Evolutionary conservation across 2,329 filamentous ascomycete genomes (phyloP).

Genomic region (Apiospora sp.): DNA sequence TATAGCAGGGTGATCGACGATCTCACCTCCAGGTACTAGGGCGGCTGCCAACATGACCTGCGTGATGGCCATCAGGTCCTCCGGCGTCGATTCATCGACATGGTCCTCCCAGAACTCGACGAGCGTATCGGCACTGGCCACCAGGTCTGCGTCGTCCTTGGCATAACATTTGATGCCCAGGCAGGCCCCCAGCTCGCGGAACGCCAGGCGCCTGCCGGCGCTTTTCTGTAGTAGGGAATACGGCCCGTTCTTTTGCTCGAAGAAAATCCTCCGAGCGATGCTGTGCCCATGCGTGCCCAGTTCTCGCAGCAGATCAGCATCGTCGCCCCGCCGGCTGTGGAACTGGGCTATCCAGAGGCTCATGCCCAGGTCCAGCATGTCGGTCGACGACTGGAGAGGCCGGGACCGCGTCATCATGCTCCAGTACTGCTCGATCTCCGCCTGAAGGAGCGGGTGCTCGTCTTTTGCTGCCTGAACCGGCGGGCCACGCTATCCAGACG

Average conservation of each 20-base stretch:
- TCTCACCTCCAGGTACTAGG: conserved; percentile 61
- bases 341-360: conserved; percentile 64
- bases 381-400: conserved; percentile 52
- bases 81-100: conserved; percentile 37
- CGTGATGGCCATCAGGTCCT: conserved; percentile 61
- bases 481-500: conserved; percentile 54
- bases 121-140: conserved; percentile 37
- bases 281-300: neutral
- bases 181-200: conserved; percentile 62
- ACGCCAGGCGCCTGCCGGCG: conserved; percentile 48
- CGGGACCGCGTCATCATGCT: conserved; percentile 53
- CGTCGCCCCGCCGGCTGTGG: conserved; percentile 45
- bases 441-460: conserved; percentile 41
- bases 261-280: neutral
- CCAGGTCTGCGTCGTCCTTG: conserved; percentile 41
- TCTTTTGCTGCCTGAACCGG: conserved; percentile 32
- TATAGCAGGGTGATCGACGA: neutral
- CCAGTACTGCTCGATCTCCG: conserved; percentile 62
- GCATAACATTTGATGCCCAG: conserved; percentile 53
- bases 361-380: conserved; percentile 67
- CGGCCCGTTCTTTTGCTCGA: neutral
- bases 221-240: conserved; percentile 35
- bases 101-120: conserved; percentile 45
- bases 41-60: conserved; percentile 65
- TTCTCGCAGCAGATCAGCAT: neutral